These are phyloP conservation scores for Phylloporus gajari DNA, from an alignment of 1,284 basidiomycete species.

Conservation along the genomic window DNA sequence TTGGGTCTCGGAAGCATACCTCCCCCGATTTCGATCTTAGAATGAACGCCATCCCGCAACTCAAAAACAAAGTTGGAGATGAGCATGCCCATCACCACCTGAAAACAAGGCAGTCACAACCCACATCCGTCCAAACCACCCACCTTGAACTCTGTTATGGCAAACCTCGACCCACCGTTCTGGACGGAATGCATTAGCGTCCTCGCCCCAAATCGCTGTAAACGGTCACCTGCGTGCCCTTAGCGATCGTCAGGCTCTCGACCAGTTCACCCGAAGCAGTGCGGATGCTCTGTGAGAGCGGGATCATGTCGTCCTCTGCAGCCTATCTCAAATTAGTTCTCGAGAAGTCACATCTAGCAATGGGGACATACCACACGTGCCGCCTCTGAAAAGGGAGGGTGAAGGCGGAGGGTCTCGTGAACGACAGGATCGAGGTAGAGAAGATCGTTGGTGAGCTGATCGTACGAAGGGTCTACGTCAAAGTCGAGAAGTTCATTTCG, in stretches of 20 bases:
- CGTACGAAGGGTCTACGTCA: conserved; percentile 39
- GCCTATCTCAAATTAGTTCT: conserved; percentile 38
- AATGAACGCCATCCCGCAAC: too few relatives aligned
- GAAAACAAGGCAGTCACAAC: too few relatives aligned
- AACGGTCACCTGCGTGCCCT: conserved; percentile 54
- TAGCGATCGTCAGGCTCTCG: conserved; percentile 52
- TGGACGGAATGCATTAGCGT: too few relatives aligned
- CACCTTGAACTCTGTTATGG: too few relatives aligned
- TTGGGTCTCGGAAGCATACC: too few relatives aligned
- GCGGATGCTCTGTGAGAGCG: conserved; percentile 45
- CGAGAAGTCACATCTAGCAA: not conserved
- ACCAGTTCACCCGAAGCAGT: conserved; percentile 49
- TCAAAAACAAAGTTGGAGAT: too few relatives aligned
- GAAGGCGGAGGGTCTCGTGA: conserved; percentile 30
- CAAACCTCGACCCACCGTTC: too few relatives aligned
- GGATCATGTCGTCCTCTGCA: conserved; percentile 60
- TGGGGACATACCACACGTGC: conserved; percentile 15
- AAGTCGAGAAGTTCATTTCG: conserved; percentile 51
- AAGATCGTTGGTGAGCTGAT: conserved; percentile 31
- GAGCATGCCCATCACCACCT: too few relatives aligned
- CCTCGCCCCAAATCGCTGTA: not conserved
- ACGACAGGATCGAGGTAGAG: conserved; percentile 49
- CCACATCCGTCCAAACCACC: too few relatives aligned
- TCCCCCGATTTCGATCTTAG: too few relatives aligned
- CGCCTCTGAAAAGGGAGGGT: conserved; percentile 18